Base-by-base conservation (phyloP, 2,329 filamentous ascomycete species). In the Colletotrichum sansevieriae region DNA sequence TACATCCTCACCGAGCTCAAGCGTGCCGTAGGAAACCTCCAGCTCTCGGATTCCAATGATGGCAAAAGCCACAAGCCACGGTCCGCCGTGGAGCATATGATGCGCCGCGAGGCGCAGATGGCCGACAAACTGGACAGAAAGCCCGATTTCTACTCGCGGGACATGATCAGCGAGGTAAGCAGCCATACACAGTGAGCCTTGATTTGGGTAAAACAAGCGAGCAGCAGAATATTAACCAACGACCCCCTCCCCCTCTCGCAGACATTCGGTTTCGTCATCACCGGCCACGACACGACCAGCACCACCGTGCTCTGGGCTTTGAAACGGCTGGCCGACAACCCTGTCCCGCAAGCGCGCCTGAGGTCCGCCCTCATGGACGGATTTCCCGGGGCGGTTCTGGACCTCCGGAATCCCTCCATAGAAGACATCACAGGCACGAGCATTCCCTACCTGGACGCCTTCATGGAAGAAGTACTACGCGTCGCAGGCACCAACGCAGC, bases 271-370 rank as follows among this genome's bases (percentile, higher is more conserved):
- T 76, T 75, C 43, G 69, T 78, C 11, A 69, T 76, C 2, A 76
- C 70, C 2, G 76, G 76, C 4, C 75, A 78, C 56, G 76, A 78
- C n/a, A 75, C 75, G 5, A 75, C 74, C 6, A 74, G 74, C 33
- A 73, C 76, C 1, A 71, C 72, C 5, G 41, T 76, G 12, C 72
- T 73, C 0, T 78, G 76, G 76, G 76, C 73, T 68, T 66, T 75
- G 7, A 78, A 68, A 18, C 37, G 46, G 29, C 72, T 15, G 41
- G 63, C 68, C 9, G 65, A 64, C 51, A 15, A 44, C 25, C 52
- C 57, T 3, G n/a, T 12, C 1, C 15, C 39, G 4, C 68, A 62
- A 15, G 33, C 47, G 0, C 57, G 37, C 8, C 63, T 70, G 3
- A 57, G 67, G 0, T 8, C 11, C 0, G 63, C 57, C 0, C 61